Evolutionary conservation across 1,139 yeast genomes (phyloP), one percentile per base, ranked within the genome.

Genomic region (Kodamaea sp.): DNA sequence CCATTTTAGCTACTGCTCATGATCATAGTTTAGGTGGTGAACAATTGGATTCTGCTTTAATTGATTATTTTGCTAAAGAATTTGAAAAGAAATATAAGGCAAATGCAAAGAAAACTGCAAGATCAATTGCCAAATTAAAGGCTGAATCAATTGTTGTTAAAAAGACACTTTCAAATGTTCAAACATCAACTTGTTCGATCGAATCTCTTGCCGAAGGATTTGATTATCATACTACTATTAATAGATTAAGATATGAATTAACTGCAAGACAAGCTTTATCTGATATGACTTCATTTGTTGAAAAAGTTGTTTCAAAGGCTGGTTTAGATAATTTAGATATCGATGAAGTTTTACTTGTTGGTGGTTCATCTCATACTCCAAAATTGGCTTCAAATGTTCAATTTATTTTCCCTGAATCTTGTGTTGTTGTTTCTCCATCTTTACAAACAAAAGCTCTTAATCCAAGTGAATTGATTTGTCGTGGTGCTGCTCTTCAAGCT

Each of bases 401-500:
- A 46, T 72, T 75, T 47, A 60, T 88, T 41, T 90, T 92, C 79
- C 90, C 94, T 46, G 95, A 86, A 62, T 62, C 83, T 42, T 87
- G 95, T 42, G 74, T 65, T 39, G 76, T 90, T 42, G 73, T 82
- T 47, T 82, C 97, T 23, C 96, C 97, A 50, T 71, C 86, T 24
- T 58, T 77, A 44, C 89, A 84, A 61, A 52, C 85, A 48, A 85
- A 85, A 65, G 89, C 95, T 41, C 60, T 84, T 45, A 81, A 84
- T 70, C 97, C 99, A 46, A 80, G 87, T 55, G 98, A 94, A 70
- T 75, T 89, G 57, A 74, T 84, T 50, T 83, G 95, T 50, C 84
- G 95, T 61, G 99, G 99, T 68, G 95, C 96, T 46, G 97, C 98
- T 44, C 77, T 92, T 60, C 98, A 94, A 74, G 98, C 97, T 37